Base-by-base conservation (phyloP, 2,329 filamentous ascomycete species). In the Fusarium brachygibbosum region DNA sequence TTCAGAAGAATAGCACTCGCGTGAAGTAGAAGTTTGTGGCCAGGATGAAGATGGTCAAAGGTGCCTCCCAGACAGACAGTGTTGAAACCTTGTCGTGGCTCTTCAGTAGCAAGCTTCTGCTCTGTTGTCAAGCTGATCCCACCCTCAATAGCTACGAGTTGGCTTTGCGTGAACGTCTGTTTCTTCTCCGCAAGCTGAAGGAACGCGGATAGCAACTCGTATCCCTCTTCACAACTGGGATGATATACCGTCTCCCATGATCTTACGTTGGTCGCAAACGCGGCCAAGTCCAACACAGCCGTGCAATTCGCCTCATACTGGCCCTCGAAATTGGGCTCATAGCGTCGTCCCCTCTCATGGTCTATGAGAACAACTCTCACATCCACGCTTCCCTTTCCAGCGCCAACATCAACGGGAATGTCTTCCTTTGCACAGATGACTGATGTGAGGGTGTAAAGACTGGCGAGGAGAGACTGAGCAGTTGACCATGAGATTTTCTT, bases 1-100 rank as follows among this genome's bases (percentile, higher is more conserved):
- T 88, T 87, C 58, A 92, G 84, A 17, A 93, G 85, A 58, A 98
- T 87, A 0, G 90, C 88, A 1, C 92, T 93, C 65, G 94, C 94
- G n/a, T 94, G 94, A 21, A 99, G 87, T 21, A 99, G 87, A n/a
- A 98, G 85, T 81, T 98, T 99, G 82, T 99, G 96, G 8, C 96
- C 96, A 6, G 93, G 90, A 77, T 99, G 96, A 23, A 99, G 86
- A 79, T 98, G 94, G 78, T 99, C 96, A 80, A 98, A 99, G 0
- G 96, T 99, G 12, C 96, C 96, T 31, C 95, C 96, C 14, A 98
- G 88, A 53, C 91, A 93, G 50, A 97, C 91, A 4, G 69, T 75
- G 5, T 64, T 61, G 63, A 79, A 79, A 1, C 72, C 70, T 4
- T 55, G 53, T 7, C 58, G 55, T 5, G 66, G 52, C 2, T 62